These are phyloP conservation scores for Sequoia sempervirens DNA, from an alignment of 75 land plant species.

Conservation along the genomic window DNA sequence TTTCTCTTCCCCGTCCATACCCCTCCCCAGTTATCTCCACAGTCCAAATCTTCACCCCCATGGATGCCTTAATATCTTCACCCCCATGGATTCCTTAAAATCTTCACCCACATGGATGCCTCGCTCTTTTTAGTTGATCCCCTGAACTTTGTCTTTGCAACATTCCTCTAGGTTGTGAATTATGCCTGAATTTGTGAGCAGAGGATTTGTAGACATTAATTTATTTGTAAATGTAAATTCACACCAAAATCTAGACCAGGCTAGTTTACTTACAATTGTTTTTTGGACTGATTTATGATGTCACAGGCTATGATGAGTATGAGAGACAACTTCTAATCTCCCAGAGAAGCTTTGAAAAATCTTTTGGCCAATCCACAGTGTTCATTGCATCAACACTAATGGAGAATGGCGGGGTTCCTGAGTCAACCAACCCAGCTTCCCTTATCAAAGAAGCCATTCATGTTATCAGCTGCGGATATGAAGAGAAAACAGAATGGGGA, in stretches of 20 bases:
- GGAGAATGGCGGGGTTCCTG: slow-evolving; percentile 61
- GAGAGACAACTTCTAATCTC: slow-evolving; percentile 53
- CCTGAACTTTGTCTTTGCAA: not conserved
- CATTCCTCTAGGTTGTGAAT: not conserved
- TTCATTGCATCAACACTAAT: slow-evolving; percentile 62
- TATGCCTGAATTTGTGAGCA: not conserved
- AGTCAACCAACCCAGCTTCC: slow-evolving; percentile 36
- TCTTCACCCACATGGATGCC: not conserved
- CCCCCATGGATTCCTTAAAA: not conserved
- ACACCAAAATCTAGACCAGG: not conserved
- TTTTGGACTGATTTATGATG: not conserved
- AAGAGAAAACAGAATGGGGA: slow-evolving; percentile 68
- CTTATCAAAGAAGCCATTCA: slow-evolving; percentile 67
- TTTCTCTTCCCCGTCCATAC: too few species aligned
- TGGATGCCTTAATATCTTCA: too few species aligned
- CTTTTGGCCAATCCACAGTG: slow-evolving; percentile 56
- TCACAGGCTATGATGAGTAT: slow-evolving; percentile 57
- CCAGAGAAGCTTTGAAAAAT: slow-evolving; percentile 57
- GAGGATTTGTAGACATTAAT: not conserved
- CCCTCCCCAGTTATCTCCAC: too few species aligned
- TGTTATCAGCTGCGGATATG: slow-evolving; percentile 70
- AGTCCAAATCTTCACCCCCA: too few species aligned
- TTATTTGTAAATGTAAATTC: not conserved
- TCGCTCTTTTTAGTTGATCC: not conserved
- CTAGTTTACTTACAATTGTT: not conserved